phyloP scores from a whole-genome alignment of 164 flowering plant genomes.

The Macadamia integrifolia region DNA sequence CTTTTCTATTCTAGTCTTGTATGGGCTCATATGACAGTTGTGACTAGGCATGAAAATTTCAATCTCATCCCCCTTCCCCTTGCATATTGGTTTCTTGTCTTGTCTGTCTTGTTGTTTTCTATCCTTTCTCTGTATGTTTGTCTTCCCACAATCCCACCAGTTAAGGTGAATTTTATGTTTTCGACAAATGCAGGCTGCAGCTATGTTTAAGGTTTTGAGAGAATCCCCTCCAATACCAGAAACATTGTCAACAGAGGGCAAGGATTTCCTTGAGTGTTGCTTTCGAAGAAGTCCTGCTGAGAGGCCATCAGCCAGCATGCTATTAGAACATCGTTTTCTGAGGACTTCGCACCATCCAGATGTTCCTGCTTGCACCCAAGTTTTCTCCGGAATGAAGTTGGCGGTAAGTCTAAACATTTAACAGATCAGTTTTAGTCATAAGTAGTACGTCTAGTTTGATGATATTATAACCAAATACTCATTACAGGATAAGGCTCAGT shows the following conservation, averaged over 20 bases:
- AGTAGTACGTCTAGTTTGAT: background rate
- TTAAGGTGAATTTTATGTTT: background rate
- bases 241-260: slow-evolving; percentile 65
- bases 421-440: background rate
- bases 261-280: slow-evolving; percentile 74
- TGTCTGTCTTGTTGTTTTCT: background rate
- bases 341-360: slow-evolving; percentile 36
- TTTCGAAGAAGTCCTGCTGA: slow-evolving; percentile 84
- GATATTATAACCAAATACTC: background rate
- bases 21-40: no score
- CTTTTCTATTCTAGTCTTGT: no score
- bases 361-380: slow-evolving; percentile 17
- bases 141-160: background rate
- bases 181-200: slow-evolving; percentile 64
- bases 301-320: slow-evolving; percentile 61
- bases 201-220: slow-evolving; percentile 80
- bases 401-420: slow-evolving; percentile 11
- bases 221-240: slow-evolving; percentile 82
- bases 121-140: background rate
- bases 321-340: slow-evolving; percentile 72
- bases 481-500: slow-evolving; percentile 19
- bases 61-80: no score
- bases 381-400: slow-evolving; percentile 20
- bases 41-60: no score
- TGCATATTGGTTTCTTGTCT: background rate